Evolutionary conservation across 768 basidiomycete genomes (phyloP).

Genomic region (Collybia mongolica): DNA sequence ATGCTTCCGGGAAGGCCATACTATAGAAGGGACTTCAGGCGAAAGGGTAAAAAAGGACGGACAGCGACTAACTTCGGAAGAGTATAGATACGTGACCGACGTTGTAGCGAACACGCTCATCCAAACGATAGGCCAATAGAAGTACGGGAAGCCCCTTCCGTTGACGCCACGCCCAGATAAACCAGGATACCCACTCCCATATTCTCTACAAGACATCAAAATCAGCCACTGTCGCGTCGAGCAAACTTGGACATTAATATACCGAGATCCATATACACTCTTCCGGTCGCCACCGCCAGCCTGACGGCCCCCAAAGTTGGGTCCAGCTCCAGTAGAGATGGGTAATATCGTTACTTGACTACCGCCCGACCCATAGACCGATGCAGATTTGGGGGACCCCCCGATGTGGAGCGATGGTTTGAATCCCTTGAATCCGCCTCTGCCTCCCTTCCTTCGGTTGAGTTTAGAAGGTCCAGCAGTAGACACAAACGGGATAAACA

Average conservation of each 20-base stretch:
- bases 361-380: not conserved
- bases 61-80: not conserved
- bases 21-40: slow-evolving; percentile 21
- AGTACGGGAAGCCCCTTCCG: slow-evolving; percentile 1
- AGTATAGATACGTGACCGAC: not conserved
- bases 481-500: not conserved
- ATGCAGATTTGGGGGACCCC: no score
- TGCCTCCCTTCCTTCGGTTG: not conserved
- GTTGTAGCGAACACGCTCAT: not conserved
- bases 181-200: slow-evolving; percentile 6
- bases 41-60: no score
- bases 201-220: not conserved
- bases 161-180: not conserved
- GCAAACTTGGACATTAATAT: not conserved
- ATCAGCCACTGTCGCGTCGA: not conserved
- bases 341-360: not conserved
- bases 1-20: slow-evolving; percentile 42
- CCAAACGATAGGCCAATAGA: slow-evolving; percentile 5
- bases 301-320: not conserved
- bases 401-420: no score
- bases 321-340: not conserved
- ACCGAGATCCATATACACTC: not conserved
- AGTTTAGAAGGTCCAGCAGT: not conserved
- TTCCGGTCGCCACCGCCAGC: not conserved
- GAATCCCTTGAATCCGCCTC: not conserved